Evolutionary conservation across 2,329 filamentous ascomycete species (phyloP).

Genomic region (Monosporascus sp.): DNA sequence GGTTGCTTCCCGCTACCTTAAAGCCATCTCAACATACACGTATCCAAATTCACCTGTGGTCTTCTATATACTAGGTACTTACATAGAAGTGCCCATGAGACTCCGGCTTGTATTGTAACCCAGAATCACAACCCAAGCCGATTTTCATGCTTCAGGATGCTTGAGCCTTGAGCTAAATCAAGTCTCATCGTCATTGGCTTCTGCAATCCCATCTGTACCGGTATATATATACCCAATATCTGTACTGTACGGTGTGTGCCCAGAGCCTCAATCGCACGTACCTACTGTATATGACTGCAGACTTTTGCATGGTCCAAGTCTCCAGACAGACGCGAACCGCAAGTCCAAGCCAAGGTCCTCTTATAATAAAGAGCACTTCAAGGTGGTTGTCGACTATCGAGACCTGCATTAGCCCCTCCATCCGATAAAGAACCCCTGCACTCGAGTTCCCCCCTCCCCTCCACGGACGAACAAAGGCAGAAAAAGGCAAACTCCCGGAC

Average conservation of each 20-base stretch:
- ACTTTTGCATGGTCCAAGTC: neutral
- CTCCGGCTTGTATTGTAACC: neutral
- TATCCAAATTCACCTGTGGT: neutral
- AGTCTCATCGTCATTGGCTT: too few relatives aligned
- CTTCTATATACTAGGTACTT: neutral
- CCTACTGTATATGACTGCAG: neutral
- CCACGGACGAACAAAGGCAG: neutral
- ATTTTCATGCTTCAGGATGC: too few relatives aligned
- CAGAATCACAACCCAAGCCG: neutral
- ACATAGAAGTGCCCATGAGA: neutral
- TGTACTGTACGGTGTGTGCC: too few relatives aligned
- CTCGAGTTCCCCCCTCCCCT: neutral
- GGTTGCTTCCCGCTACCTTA: neutral
- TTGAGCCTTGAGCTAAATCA: too few relatives aligned
- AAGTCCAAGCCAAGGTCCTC: neutral
- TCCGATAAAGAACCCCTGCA: constrained; percentile 1
- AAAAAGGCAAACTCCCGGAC: neutral
- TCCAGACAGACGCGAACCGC: neutral
- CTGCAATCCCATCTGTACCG: neutral
- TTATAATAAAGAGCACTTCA: neutral
- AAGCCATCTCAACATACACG: neutral
- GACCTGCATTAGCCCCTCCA: constrained; percentile 5
- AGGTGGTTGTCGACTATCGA: neutral
- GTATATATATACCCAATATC: too few relatives aligned
- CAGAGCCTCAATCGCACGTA: too few relatives aligned